Base-by-base conservation (phyloP, 768 basidiomycete genomes). In the Rhodotorula paludigena region DNA sequence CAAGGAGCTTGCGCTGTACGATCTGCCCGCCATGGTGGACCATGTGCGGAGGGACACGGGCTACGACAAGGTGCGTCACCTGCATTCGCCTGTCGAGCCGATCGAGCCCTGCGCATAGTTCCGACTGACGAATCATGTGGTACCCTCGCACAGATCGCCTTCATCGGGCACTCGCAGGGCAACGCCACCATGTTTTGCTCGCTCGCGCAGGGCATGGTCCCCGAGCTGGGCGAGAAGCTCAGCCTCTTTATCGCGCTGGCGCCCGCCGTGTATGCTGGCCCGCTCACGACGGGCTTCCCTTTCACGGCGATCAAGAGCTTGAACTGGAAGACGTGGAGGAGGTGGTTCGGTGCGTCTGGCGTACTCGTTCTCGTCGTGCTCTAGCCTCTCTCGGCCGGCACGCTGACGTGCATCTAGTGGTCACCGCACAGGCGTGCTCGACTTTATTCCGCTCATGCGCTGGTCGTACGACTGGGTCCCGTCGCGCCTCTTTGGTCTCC, bases 151-250 rank as follows among this genome's bases (percentile, higher is more conserved):
- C 70, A 81, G 80, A 79, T 82, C 60, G 82, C 78, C 28, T 82
- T 82, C 74, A 81, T 83, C 64, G 82, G 82, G 33, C 82, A 83
- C 66, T 82, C 82, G 25, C 82, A 83, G 74, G 82, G 82, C 32
- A 82, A 82, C 74, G 82, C 81, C 1, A 76, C 81, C 15, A 79
- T 81, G 52, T 82, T 83, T 73, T 78, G 82, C 72, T 81, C 81
- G 12, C 79, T 83, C 42, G 75, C 81, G 0, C 74, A 79, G 33
- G 82, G 82, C 33, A 82, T 82, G 80, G 79, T 81, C 28, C 82
- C 82, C 9, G 78, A 80, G 25, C 72, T 83, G 5, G 82, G 82
- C 44, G 75, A 78, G 30, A 80, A 79, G 66, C 69, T 83, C 30
- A 79, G 79, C 23, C 63, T 78, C 60, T 82, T 83, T 71, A 79